Base-by-base conservation (phyloP, 495 filamentous ascomycete genomes). In the Aspergillus conjunctus region DNA sequence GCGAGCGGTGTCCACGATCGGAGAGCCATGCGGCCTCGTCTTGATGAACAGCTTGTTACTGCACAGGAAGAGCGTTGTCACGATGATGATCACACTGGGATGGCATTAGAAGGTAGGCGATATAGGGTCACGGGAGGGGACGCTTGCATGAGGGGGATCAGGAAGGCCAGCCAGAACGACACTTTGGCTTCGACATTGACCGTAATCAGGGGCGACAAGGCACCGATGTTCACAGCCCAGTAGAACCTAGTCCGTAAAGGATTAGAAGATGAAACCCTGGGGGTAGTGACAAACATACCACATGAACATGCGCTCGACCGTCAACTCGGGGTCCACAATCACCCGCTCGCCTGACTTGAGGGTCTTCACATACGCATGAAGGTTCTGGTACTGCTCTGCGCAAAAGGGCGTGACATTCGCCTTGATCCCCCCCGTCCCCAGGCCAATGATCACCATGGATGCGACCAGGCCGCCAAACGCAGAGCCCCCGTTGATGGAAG, bases 81-180 rank as follows among this genome's bases (percentile, higher is more conserved):
- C 55, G 32, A 54, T 53, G 18, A 57, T 58, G 62, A 52, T 67
- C 60, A 34, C 73, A 12, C 60, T 66, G 22, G 2, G 41, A 21
- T 32, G 17, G 4, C 1, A 12, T 65, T 15, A 65, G 54, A 5
- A n/a, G 14, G 22, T 8, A 26, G 11, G 12, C 8, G 6, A 56
- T 21, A 34, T 44, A 18, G 30, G 9, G 7, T 12, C 4, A 21
- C 1, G 10, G 6, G 44, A 30, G 3, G 8, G 44, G 1, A 11
- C 18, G 4, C 53, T 11, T 21, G 61, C 39, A 53, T 72, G 11
- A 37, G 76, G 58, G 31, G 73, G 14, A 87, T 72, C 3, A 79
- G 76, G 72, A 73, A 90, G 18, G 83, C 78, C 8, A 90, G 80
- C 71, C 83, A 88, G 73, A 87, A 92, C 14, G 87, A 88, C 55